Conservation (phyloP, 371 early-diverging fungal species). For the Funneliformis caledonium region DNA sequence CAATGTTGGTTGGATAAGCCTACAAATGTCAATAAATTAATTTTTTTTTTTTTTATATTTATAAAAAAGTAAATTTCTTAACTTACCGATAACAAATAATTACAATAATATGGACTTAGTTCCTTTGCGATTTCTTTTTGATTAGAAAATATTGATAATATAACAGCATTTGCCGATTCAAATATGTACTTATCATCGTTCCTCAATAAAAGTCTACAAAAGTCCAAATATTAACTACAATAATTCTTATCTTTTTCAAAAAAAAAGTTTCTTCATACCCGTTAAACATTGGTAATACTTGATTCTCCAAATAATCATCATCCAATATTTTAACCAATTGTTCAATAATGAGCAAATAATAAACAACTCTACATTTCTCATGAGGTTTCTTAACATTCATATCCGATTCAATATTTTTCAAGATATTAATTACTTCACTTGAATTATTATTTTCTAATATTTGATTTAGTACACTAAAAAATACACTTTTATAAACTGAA, state of each 20-base stretch:
- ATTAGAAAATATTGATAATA: conserved; percentile 58
- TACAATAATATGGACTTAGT: conserved; percentile 55
- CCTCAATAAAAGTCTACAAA: conserved; percentile 35
- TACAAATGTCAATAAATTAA: conserved; percentile 28
- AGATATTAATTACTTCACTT: not conserved
- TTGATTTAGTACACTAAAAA: not conserved
- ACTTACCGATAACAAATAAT: conserved; percentile 55
- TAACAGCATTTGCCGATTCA: conserved; percentile 66
- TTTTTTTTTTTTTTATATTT: not conserved
- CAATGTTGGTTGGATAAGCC: conserved; percentile 62
- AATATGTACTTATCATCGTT: conserved; percentile 54
- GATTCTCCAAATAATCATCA: conserved; percentile 24
- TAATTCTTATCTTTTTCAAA: not conserved
- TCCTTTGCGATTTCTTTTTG: conserved; percentile 56
- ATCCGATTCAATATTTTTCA: not conserved
- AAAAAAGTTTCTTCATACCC: not conserved
- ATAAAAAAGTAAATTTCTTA: conserved; percentile 42
- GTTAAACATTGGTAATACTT: conserved; percentile 9
- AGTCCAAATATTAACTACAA: too few species aligned
- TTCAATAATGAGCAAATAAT: conserved; percentile 29
- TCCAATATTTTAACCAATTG: conserved; percentile 23
- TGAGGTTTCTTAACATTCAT: not conserved
- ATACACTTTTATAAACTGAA: conserved; percentile 25
- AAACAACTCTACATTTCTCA: conserved; percentile 25
- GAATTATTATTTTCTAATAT: conserved; percentile 10